Evolutionary conservation across 305 asterid species (phyloP), one percentile per base, ranked within the genome.

Genomic region (Solanum hybrid): DNA sequence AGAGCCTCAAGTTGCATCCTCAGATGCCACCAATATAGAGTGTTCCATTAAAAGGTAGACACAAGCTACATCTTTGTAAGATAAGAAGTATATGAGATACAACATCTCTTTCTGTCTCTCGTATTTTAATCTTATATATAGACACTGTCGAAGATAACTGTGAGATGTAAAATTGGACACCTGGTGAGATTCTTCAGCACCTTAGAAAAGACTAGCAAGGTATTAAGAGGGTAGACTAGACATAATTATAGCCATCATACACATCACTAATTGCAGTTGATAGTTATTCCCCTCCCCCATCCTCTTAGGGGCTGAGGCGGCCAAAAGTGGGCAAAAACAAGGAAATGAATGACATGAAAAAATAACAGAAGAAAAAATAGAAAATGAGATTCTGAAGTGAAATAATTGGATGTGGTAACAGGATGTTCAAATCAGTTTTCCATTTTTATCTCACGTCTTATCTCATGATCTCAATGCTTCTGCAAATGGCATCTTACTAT

Each of bases 1-100:
- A 18, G 99, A 97, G 90, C 99, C 99, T 29, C 98, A 96, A 93
- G 98, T 97, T 89, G 99, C 99, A 71, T 97, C 99, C 61, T 97
- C 99, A 61, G 99, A 96, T 93, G 99, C 99, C 39, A 97, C 99
- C 83, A 97, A 97, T 91, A 97, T 97, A 39, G 98, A 97, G 93
- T 97, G 99, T 91, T 97, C 99, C 87, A 97, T 97, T 92, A 86
- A 90, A 92, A 96, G 98, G 99, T 97, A 91, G 46, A 76, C 87
- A 46, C 74, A 16, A 39, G 86, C 86, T 81, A 13, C 35, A 78
- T 34, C 83, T 20, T 33, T 78, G 84, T 20, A 34, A 35, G 35
- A 39, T n/a, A 24, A 24, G 9, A 81, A 26, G 7, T 26, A 24
- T 24, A 39, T 24, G 86, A 13, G 35, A 81, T 37, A 5, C 16